These are phyloP conservation scores for Lipomyces kockii DNA, from an alignment of 805 yeast species.

Conservation along the genomic window DNA sequence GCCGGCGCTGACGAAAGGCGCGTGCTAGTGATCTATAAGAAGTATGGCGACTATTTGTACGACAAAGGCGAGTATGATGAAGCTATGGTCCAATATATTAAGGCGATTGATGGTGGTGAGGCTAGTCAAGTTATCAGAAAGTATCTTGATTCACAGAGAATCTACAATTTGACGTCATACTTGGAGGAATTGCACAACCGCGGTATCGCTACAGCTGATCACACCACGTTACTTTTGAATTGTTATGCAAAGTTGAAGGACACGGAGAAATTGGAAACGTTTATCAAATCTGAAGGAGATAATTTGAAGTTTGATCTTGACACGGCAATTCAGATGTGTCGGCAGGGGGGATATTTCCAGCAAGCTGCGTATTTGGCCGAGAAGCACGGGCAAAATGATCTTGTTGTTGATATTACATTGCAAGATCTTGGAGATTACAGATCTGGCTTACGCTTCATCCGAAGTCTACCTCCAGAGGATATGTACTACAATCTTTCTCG, in stretches of 20 bases:
- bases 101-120: constrained; percentile 57
- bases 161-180: constrained; percentile 64
- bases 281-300: constrained; percentile 54
- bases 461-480: constrained; percentile 74
- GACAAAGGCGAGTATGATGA: constrained; percentile 66
- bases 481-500: constrained; percentile 71
- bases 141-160: constrained; percentile 77
- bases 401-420: constrained; percentile 75
- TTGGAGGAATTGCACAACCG: constrained; percentile 62
- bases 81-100: constrained; percentile 76
- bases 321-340: constrained; percentile 67
- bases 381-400: constrained; percentile 70
- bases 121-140: constrained; percentile 79
- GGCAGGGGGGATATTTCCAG: constrained; percentile 68
- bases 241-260: constrained; percentile 78
- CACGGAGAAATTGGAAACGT: constrained; percentile 59
- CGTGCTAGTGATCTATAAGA: constrained; percentile 46
- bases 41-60: constrained; percentile 75
- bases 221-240: constrained; percentile 76
- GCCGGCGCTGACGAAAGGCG: constrained; percentile 42
- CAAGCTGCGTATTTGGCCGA: constrained; percentile 74
- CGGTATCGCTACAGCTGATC: constrained; percentile 71
- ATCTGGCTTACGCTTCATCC: constrained; percentile 66
- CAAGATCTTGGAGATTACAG: constrained; percentile 65
- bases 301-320: constrained; percentile 63